These are phyloP conservation scores for Colletotrichum sp. DNA, from an alignment of 2,329 filamentous ascomycete species.

Conservation along the genomic window DNA sequence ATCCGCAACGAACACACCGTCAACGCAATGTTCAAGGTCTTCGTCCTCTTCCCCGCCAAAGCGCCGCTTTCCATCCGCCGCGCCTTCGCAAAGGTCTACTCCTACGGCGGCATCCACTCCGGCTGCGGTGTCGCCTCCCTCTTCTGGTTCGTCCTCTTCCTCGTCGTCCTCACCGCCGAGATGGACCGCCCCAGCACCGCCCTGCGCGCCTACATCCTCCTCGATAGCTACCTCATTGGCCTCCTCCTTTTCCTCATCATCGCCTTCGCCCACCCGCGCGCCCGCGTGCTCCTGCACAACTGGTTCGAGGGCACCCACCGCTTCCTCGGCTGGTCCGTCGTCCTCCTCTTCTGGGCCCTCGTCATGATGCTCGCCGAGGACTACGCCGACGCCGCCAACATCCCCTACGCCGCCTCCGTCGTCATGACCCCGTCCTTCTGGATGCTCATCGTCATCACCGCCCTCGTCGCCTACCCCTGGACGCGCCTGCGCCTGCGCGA, in stretches of 20 bases:
- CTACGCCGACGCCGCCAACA: conserved; percentile 39
- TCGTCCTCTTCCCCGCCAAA: conserved; percentile 48
- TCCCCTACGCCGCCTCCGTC: conserved; percentile 39
- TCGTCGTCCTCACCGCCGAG: conserved; percentile 30
- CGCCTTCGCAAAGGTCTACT: conserved; percentile 56
- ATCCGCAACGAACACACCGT: conserved; percentile 60
- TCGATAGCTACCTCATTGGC: conserved; percentile 63
- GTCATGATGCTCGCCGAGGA: conserved; percentile 58
- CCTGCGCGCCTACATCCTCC: conserved; percentile 35
- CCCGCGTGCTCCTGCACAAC: conserved; percentile 70
- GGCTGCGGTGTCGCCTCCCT: conserved; percentile 54
- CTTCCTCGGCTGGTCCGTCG: conserved; percentile 73
- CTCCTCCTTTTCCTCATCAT: conserved; percentile 65
- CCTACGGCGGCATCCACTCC: conserved; percentile 57
- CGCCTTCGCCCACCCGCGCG: conserved; percentile 64
- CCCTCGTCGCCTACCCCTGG: conserved; percentile 76
- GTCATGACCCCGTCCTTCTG: conserved; percentile 60
- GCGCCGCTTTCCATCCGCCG: conserved; percentile 54
- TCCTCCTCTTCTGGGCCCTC: conserved; percentile 68
- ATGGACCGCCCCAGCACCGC: conserved; percentile 40
- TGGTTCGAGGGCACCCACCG: conserved; percentile 75
- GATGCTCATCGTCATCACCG: conserved; percentile 69
- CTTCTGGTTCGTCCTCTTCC: conserved; percentile 53
- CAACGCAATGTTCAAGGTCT: conserved; percentile 52
- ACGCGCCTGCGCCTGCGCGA: conserved; percentile 70